phyloP scores from a whole-genome alignment of 257 asterid genomes.

The Plantago ovata region DNA sequence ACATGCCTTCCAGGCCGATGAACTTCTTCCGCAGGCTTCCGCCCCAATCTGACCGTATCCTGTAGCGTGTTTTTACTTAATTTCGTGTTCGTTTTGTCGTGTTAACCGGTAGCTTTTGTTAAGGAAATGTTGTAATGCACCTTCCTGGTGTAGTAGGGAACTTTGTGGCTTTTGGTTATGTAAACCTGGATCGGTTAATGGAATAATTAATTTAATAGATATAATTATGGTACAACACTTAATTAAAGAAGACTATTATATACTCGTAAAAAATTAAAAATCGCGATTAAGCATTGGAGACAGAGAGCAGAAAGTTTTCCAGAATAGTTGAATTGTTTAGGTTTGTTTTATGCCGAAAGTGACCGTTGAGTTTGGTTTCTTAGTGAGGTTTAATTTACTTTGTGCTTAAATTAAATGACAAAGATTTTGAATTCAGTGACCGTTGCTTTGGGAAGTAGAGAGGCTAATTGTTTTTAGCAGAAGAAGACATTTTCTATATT shows the following conservation, averaged over 20 bases:
- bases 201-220: conserved; percentile 16
- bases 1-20: conserved; percentile 78
- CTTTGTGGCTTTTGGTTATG: conserved; percentile 22
- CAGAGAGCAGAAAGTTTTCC: conserved; percentile 8
- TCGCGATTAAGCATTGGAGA: background rate
- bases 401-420: conserved; percentile 10
- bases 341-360: conserved; percentile 6
- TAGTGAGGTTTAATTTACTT: conserved; percentile 14
- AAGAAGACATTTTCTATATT: background rate
- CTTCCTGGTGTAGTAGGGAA: conserved; percentile 36
- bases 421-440: conserved; percentile 29
- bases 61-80: conserved; percentile 22
- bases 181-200: conserved; percentile 28
- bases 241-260: too few species aligned
- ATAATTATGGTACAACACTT: too few species aligned
- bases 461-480: conserved; percentile 10
- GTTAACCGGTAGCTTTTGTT: conserved; percentile 4
- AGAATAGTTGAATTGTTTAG: too few species aligned
- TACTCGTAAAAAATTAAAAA: background rate
- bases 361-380: conserved; percentile 28
- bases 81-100: background rate
- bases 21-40: conserved; percentile 87
- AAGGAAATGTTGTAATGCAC: conserved; percentile 27
- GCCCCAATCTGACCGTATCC: conserved; percentile 72
- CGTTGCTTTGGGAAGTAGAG: conserved; percentile 26